These are phyloP conservation scores for Candida adriatica DNA, from an alignment of 805 yeast species.

Conservation along the genomic window DNA sequence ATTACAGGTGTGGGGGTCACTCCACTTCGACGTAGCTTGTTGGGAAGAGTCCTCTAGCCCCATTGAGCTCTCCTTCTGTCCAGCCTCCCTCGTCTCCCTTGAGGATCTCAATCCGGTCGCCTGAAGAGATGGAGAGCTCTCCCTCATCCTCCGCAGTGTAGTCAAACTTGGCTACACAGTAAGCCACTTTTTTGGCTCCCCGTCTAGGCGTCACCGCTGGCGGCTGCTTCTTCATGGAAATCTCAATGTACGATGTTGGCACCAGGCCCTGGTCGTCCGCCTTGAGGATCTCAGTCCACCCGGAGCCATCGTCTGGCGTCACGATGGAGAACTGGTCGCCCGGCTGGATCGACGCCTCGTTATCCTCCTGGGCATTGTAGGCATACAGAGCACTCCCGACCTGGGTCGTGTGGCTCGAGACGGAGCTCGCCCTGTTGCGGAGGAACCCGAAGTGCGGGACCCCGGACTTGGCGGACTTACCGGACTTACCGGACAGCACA, in stretches of 20 bases:
- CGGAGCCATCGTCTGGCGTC: constrained; percentile 72
- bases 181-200: constrained; percentile 11
- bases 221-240: constrained; percentile 22
- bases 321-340: constrained; percentile 58
- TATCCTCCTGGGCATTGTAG: constrained; percentile 54
- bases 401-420: constrained; percentile 5
- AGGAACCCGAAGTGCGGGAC: constrained; percentile 14
- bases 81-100: constrained; percentile 85
- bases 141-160: constrained; percentile 49
- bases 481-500: neutral
- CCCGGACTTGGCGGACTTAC: too few relatives aligned
- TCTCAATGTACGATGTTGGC: constrained; percentile 72
- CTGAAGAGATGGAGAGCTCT: constrained; percentile 65
- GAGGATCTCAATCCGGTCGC: constrained; percentile 65
- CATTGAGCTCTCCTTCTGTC: constrained; percentile 84
- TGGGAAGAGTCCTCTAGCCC: constrained; percentile 67
- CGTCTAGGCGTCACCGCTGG: constrained; percentile 20
- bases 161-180: constrained; percentile 20
- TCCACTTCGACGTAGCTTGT: constrained; percentile 46
- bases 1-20: too few relatives aligned
- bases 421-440: constrained; percentile 12
- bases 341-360: constrained; percentile 56
- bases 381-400: constrained; percentile 39
- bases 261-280: constrained; percentile 60
- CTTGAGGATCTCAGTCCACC: constrained; percentile 74